phyloP scores from a whole-genome alignment of 768 basidiomycete genomes.

The Mycena latifolia region DNA sequence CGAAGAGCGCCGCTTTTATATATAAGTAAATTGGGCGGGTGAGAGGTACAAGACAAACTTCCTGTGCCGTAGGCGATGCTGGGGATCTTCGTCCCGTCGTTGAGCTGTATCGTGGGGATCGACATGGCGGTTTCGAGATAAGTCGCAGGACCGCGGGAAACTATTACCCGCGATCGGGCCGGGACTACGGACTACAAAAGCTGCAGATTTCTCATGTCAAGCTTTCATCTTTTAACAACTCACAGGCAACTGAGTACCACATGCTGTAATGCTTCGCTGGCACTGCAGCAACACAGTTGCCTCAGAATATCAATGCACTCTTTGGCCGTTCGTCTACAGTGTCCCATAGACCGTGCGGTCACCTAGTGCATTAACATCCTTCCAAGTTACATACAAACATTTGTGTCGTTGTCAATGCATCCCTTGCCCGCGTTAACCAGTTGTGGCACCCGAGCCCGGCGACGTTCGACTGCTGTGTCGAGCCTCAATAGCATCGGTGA shows the following conservation, averaged over 20 bases:
- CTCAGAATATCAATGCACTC: conserved; percentile 72
- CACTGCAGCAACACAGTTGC: conserved; percentile 65
- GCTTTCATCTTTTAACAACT: conserved; percentile 75
- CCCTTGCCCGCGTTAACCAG: too few species aligned
- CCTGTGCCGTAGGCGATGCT: conserved; percentile 76
- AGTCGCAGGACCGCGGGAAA: not conserved
- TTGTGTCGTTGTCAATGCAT: too few species aligned
- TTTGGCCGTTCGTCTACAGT: conserved; percentile 70
- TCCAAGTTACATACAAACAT: not conserved
- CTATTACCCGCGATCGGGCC: conserved; percentile 1
- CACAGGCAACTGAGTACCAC: conserved; percentile 64
- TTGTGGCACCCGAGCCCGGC: too few species aligned
- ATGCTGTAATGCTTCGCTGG: conserved; percentile 62
- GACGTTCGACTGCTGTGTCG: too few species aligned
- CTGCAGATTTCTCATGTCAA: not conserved
- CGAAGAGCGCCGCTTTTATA: conserved; percentile 53
- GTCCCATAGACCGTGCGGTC: conserved; percentile 64
- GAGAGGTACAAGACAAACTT: conserved; percentile 31
- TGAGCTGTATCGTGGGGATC: conserved; percentile 50
- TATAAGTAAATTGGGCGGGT: too few species aligned
- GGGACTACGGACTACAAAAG: not conserved
- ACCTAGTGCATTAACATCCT: conserved; percentile 71
- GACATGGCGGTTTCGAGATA: conserved; percentile 14
- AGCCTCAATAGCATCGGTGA: too few species aligned
- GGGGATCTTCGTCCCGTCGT: conserved; percentile 66